Conservation (phyloP, 257 asterid species). For the Solanum lycopersicoides region DNA sequence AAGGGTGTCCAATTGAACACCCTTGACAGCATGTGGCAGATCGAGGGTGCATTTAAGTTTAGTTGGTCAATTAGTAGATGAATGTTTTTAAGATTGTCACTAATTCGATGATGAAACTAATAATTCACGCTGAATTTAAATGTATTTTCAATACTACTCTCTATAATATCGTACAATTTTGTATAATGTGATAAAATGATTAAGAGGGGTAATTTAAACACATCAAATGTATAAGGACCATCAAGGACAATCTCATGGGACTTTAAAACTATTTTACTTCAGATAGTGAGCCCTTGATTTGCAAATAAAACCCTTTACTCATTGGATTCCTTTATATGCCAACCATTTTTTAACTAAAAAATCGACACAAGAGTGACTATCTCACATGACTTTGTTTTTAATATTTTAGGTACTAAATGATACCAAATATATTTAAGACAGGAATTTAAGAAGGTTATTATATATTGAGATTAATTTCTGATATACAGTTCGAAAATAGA, state of each 20-base stretch:
- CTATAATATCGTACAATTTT: too few relatives aligned
- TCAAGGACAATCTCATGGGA: neutral
- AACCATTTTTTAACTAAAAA: neutral
- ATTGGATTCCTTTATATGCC: neutral
- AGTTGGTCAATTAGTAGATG: neutral
- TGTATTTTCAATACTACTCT: neutral
- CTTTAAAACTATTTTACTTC: neutral
- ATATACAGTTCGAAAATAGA: neutral
- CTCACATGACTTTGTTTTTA: neutral
- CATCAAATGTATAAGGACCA: neutral
- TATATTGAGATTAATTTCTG: rapidly evolving
- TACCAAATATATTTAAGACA: neutral
- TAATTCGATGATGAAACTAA: too few relatives aligned
- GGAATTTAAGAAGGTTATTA: neutral
- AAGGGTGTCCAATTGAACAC: too few relatives aligned
- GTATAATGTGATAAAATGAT: neutral
- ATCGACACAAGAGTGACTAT: neutral
- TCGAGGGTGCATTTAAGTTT: neutral
- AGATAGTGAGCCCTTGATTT: neutral
- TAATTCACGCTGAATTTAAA: too few relatives aligned
- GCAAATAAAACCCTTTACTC: neutral
- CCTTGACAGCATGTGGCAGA: too few relatives aligned
- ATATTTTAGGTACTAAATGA: neutral
- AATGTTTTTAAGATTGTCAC: too few relatives aligned
- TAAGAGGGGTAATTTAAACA: neutral